Evolutionary conservation across 1,139 yeast species (phyloP), one percentile per base, ranked within the genome.

Genomic region (Magnusiomyces tetraspermus): DNA sequence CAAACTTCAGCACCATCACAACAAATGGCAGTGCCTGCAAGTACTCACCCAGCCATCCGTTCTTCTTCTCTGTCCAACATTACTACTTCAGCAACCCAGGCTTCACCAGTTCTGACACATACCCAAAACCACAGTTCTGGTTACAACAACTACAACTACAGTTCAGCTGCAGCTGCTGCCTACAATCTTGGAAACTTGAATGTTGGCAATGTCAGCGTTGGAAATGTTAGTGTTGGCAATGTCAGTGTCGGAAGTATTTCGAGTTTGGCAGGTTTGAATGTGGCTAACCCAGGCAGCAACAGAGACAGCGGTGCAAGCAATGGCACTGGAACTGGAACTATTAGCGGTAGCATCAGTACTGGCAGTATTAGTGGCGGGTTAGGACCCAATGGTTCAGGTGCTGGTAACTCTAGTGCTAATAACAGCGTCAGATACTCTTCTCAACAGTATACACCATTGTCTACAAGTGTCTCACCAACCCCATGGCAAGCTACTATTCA

Each of bases 401-500:
- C 10, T 11, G 11, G 31, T 11, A 28, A 28, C 31, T 8, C 6
- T 28, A 28, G 10, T 11, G 11, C 6, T 28, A 44, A n/a, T 26
- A 44, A 3, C 37, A 28, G 13, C 37, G 22, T 3, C 37, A 28
- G n/a, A 11, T 23, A 8, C 37, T 8, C 6, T 33, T 4, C 17
- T 15, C 10, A 33, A 15, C n/a, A 33, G 10, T 33, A 33, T 33
- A 33, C 19, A 11, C 48, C 48, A 21, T 28, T 21, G 2, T 28
- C 48, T 15, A 17, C 24, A 3, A 31, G 40, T 11, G 19, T 45
- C 28, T 45, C 48, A 6, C 40, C 48, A 15, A 33, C 28, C 6
- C 48, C 48, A 22, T 45, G 38, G 48, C 48, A 45, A 45, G 48
- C 48, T 10, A 45, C 48, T 2, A 21, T 21, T 21, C 48, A 45